phyloP scores from a whole-genome alignment of 83 land plant species.

The Picea mariana region DNA sequence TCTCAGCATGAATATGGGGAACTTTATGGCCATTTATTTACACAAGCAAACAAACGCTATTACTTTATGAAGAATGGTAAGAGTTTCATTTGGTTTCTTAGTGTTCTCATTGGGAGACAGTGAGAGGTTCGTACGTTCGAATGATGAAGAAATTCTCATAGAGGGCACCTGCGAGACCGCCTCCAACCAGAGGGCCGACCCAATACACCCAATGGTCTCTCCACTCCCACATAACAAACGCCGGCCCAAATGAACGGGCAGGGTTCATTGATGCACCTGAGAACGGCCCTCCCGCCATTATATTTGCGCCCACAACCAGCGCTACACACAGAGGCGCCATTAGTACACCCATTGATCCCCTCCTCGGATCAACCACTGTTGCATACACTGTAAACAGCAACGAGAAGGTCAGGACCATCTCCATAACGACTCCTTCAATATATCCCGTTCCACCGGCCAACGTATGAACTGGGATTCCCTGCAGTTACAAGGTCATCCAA shows the following conservation, averaged over 20 bases:
- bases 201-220: constrained; percentile 54
- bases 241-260: constrained; percentile 40
- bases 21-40: no score
- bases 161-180: constrained; percentile 67
- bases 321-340: constrained; percentile 25
- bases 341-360: constrained; percentile 15
- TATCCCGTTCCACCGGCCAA: constrained; percentile 16
- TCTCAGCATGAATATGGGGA: no score
- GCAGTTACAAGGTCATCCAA: not conserved
- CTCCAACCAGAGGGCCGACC: constrained; percentile 88
- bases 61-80: no score
- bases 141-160: constrained; percentile 35
- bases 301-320: constrained; percentile 27
- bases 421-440: constrained; percentile 21
- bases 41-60: no score
- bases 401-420: constrained; percentile 29
- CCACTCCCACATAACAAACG: constrained; percentile 26
- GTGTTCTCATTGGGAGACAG: no score
- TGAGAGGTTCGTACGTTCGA: no score
- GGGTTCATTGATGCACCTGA: constrained; percentile 37
- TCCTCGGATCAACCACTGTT: constrained; percentile 24
- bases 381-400: constrained; percentile 32
- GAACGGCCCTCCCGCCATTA: constrained; percentile 29
- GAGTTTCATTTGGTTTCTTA: no score
- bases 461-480: constrained; percentile 25